These are phyloP conservation scores for Colletotrichum sp. DNA, from an alignment of 2,329 filamentous ascomycete species.

Conservation along the genomic window DNA sequence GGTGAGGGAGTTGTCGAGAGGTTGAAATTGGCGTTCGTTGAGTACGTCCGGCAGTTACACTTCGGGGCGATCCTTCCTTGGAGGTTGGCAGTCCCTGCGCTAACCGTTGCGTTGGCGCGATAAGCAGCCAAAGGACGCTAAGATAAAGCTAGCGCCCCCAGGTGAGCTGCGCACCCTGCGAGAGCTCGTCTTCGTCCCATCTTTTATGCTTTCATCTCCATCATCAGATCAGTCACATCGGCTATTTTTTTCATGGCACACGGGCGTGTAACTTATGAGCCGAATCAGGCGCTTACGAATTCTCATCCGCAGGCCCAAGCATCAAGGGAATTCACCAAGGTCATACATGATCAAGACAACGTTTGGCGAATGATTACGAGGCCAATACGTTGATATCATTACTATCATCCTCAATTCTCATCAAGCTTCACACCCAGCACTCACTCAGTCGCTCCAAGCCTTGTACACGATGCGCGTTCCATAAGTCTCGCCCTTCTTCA, in stretches of 20 bases:
- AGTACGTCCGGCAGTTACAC: constrained; percentile 7
- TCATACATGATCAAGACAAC: constrained; percentile 22
- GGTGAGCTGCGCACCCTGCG: neutral
- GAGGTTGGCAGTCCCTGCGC: neutral
- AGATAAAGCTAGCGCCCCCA: constrained; percentile 16
- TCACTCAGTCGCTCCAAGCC: constrained; percentile 73
- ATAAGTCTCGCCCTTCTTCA: constrained; percentile 86
- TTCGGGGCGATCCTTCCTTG: neutral
- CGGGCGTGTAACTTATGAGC: neutral
- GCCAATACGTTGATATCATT: neutral
- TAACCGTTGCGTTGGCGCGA: neutral
- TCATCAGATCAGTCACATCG: constrained; percentile 2
- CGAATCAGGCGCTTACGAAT: neutral
- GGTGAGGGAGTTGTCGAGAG: neutral
- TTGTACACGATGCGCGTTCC: constrained; percentile 84
- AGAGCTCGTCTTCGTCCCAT: neutral
- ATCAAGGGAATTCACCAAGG: neutral
- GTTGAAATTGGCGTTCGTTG: neutral
- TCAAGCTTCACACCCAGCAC: neutral
- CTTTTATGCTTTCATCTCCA: neutral
- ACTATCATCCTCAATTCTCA: neutral
- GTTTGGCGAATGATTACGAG: neutral
- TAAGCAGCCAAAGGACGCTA: neutral
- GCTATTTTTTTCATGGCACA: neutral
- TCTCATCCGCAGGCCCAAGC: neutral